Evolutionary conservation across 2,329 filamentous ascomycete species (phyloP), one percentile per base, ranked within the genome.

Genomic region (Alternaria sp.): DNA sequence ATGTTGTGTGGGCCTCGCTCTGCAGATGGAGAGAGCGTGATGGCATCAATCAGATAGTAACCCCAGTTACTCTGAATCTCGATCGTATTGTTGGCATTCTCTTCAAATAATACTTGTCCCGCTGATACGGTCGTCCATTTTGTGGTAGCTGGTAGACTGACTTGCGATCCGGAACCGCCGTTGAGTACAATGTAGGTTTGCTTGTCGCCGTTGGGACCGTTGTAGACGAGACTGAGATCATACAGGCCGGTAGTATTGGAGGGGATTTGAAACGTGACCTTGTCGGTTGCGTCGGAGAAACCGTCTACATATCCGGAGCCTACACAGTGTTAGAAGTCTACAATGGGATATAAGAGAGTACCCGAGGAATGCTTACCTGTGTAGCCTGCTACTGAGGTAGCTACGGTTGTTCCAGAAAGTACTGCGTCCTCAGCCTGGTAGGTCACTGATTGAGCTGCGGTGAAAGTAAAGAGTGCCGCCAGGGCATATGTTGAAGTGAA

Each of bases 11-110:
- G 73, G 7, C 70, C 73, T n/a, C 80, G 75, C 8, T 73, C 63
- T 5, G 69, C 68, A 7, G 79, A 74, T 7, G 79, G 79, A 0
- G 76, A 67, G 3, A 83, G 64, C 3, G 68, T 77, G 65, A 84
- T 80, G 54, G 76, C 78, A 65, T 84, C 82, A 53, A 82, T 80
- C 22, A 84, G 77, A 63, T 70, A 80, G 81, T 81, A 84, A 57
- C 82, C 82, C 82, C 82, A 84, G 71, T 84, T 82, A 70, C 69
- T 81, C 54, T 81, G 76, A 44, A 84, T 79, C 39, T 82, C 74
- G 51, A 84, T 79, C 0, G 79, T 83, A 70, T 84, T 84, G 43
- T 64, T 57, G 16, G 82, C 82, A 3, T 24, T 24, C 8, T 74
- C 73, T 48, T 79, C 76, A 36, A 84, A 70, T 2, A 84, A 72